Evolutionary conservation across 179 eudicot genomes (phyloP).

Genomic region (Beta corolliflora): DNA sequence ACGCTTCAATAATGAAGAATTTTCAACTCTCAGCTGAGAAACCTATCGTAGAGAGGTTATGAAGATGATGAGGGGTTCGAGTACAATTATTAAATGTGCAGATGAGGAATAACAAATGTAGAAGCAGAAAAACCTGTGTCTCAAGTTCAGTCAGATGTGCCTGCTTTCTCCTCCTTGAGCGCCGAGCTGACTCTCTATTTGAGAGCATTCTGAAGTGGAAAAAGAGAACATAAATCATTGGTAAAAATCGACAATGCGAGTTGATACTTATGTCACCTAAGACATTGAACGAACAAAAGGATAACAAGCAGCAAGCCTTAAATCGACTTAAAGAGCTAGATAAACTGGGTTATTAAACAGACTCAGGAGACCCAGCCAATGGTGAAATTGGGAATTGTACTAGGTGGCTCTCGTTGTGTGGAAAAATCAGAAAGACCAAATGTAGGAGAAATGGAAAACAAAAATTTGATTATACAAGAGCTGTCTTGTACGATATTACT

Average conservation of each 20-base stretch:
- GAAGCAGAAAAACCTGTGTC: conserved; percentile 60
- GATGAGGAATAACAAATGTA: neutral
- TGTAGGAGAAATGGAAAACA: neutral
- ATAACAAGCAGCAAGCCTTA: neutral
- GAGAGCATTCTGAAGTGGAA: conserved; percentile 73
- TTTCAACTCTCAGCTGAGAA: conserved; percentile 82
- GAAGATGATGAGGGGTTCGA: neutral
- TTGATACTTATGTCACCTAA: neutral
- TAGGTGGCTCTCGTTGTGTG: neutral
- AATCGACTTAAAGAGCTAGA: neutral
- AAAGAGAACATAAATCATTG: neutral
- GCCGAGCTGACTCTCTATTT: conserved; percentile 91
- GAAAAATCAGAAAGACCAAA: neutral
- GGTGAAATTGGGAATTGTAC: neutral
- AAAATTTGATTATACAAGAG: neutral
- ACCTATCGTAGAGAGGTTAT: conserved; percentile 44
- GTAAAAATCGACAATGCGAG: neutral
- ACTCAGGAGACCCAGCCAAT: neutral
- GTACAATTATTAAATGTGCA: neutral
- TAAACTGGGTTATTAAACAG: neutral
- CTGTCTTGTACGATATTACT: neutral
- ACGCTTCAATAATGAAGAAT: conserved; percentile 81
- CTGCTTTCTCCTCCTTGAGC: conserved; percentile 94
- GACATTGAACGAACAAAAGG: conserved; percentile 2
- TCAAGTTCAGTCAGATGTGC: conserved; percentile 91